Evolutionary conservation across 179 eudicot genomes (phyloP).

Genomic region (Spergularia azorica): DNA sequence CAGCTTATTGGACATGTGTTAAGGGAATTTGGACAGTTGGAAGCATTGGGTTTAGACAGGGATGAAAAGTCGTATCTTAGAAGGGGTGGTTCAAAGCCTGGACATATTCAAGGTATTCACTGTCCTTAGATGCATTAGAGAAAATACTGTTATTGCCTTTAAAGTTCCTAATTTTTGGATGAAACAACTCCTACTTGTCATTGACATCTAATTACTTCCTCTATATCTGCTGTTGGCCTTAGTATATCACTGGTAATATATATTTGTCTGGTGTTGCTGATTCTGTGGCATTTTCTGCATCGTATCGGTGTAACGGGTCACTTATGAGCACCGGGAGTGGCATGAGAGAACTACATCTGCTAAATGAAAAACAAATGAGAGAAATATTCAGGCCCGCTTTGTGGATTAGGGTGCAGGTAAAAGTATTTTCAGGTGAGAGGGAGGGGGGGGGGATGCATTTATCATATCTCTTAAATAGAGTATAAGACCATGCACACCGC

Average conservation of each 20-base stretch:
- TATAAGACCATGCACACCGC: background rate
- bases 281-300: too few relatives aligned
- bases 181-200: background rate
- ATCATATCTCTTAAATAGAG: too few relatives aligned
- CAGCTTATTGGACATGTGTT: slow-evolving; percentile 53
- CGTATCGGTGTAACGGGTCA: too few relatives aligned
- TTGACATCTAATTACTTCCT: background rate
- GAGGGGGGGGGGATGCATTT: too few relatives aligned
- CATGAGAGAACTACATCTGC: too few relatives aligned
- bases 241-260: too few relatives aligned
- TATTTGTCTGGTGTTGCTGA: background rate
- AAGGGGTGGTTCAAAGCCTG: slow-evolving; percentile 26
- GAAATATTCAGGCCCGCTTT: background rate
- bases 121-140: background rate
- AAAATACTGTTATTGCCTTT: background rate
- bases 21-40: slow-evolving; percentile 47
- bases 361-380: background rate
- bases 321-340: too few relatives aligned
- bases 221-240: background rate
- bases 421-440: background rate
- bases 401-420: background rate
- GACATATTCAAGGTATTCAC: slow-evolving; percentile 37
- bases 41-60: slow-evolving; percentile 33
- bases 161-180: background rate
- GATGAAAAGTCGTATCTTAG: slow-evolving; percentile 54